phyloP scores from a whole-genome alignment of 306 rosid genomes.

The Astragalus membranaceus region DNA sequence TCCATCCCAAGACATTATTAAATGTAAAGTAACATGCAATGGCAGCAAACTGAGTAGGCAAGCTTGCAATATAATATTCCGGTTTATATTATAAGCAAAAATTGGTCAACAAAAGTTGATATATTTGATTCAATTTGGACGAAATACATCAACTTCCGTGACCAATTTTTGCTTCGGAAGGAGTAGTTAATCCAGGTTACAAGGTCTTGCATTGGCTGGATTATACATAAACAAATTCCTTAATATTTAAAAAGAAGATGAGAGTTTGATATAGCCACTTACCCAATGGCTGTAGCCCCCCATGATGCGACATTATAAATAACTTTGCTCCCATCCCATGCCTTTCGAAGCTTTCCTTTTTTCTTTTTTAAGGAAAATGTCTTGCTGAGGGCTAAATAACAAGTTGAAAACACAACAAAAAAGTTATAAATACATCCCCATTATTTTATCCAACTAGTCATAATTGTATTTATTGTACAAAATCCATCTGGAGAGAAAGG shows the following conservation, averaged over 20 bases:
- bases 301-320: constrained; percentile 93
- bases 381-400: constrained; percentile 74
- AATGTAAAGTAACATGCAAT: not conserved
- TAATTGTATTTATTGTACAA: not conserved
- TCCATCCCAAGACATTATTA: not conserved
- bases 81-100: too few relatives aligned
- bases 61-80: not conserved
- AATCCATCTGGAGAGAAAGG: not conserved
- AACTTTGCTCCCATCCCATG: constrained; percentile 98
- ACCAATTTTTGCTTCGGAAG: too few relatives aligned
- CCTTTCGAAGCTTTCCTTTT: constrained; percentile 91
- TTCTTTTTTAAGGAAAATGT: constrained; percentile 84
- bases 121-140: too few relatives aligned
- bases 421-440: constrained; percentile 27
- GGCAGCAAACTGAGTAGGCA: not conserved
- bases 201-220: not conserved
- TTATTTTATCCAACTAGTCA: not conserved
- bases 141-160: too few relatives aligned
- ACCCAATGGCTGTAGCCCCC: constrained; percentile 99
- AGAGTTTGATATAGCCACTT: constrained; percentile 11
- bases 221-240: not conserved
- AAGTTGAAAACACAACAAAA: not conserved
- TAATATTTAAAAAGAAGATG: not conserved
- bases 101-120: too few relatives aligned
- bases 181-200: not conserved